These are phyloP conservation scores for Penicillium macrosclerotiorum DNA, from an alignment of 495 filamentous ascomycete species.

Conservation along the genomic window DNA sequence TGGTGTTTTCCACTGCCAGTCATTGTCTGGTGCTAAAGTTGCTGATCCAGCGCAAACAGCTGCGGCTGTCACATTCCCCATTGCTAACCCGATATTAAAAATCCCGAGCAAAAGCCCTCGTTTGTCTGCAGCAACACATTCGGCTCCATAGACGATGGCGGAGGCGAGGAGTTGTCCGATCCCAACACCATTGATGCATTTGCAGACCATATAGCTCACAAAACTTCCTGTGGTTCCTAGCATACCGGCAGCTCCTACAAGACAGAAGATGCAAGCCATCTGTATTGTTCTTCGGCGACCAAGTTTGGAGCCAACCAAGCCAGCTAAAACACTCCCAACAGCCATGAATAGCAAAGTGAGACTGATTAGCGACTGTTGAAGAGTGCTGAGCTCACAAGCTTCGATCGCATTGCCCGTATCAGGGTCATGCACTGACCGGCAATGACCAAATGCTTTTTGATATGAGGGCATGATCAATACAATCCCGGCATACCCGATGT, in stretches of 20 bases:
- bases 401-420: neutral
- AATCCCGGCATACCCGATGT: neutral
- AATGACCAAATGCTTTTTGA: neutral
- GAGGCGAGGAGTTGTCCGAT: constrained; percentile 6
- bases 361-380: constrained; percentile 9
- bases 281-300: constrained; percentile 8
- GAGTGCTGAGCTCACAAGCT: neutral
- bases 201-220: constrained; percentile 8
- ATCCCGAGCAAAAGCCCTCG: constrained; percentile 4
- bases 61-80: constrained; percentile 1
- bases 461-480: constrained; percentile 3
- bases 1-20: constrained; percentile 8
- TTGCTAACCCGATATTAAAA: constrained; percentile 5
- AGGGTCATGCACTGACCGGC: neutral
- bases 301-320: constrained; percentile 1
- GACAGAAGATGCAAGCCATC: constrained; percentile 2
- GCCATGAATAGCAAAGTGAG: constrained; percentile 3
- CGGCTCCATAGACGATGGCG: constrained; percentile 1
- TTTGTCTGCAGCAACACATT: constrained; percentile 4
- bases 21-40: neutral
- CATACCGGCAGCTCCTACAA: constrained; percentile 8
- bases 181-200: constrained; percentile 9
- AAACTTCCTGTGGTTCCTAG: constrained; percentile 6
- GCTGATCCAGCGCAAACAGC: constrained; percentile 6
- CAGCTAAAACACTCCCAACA: constrained; percentile 2